Percentiles rank a stretch among this genome's conserved stretches.
phyloP scores from a whole-genome alignment of 1,284 basidiomycete species.

The Crocinoboletus sp. region DNA sequence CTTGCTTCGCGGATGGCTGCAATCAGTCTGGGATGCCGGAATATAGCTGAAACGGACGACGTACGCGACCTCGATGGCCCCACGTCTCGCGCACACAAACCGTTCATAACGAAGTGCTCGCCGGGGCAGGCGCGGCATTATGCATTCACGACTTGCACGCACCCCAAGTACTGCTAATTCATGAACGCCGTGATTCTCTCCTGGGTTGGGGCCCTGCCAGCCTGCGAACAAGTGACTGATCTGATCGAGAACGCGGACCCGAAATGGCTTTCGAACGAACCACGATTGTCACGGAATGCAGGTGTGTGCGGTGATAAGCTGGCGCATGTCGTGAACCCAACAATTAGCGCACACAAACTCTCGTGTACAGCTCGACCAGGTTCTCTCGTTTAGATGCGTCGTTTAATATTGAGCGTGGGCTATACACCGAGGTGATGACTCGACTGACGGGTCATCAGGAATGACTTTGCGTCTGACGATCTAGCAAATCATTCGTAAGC shows the following conservation, averaged over 20 bases:
- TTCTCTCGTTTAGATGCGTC: no score
- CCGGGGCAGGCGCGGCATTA: background rate
- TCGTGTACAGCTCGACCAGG: no score
- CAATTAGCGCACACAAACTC: background rate
- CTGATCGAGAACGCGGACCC: slow-evolving; percentile 10
- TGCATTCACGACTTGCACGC: background rate
- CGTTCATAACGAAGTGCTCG: background rate
- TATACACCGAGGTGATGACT: slow-evolving; percentile 4
- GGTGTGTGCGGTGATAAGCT: slow-evolving; percentile 10
- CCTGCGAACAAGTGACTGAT: no score
- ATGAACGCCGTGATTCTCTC: slow-evolving; percentile 10
- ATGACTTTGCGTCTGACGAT: slow-evolving; percentile 8
- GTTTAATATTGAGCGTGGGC: no score
- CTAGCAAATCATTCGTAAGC: slow-evolving; percentile 11
- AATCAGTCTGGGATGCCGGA: background rate
- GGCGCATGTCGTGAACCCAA: no score
- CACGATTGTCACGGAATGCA: slow-evolving; percentile 5
- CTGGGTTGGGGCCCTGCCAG: no score
- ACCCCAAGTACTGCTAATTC: background rate
- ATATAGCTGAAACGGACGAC: background rate
- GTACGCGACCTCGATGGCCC: no score
- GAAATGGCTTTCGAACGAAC: background rate
- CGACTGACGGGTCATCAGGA: slow-evolving; percentile 8
- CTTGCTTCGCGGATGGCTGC: slow-evolving; percentile 22
- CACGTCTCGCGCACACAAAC: no score